Percentiles rank a stretch among this genome's conserved stretches.
These are phyloP conservation scores for Penicillium turbatum DNA, from an alignment of 495 filamentous ascomycete species.

Conservation along the genomic window DNA sequence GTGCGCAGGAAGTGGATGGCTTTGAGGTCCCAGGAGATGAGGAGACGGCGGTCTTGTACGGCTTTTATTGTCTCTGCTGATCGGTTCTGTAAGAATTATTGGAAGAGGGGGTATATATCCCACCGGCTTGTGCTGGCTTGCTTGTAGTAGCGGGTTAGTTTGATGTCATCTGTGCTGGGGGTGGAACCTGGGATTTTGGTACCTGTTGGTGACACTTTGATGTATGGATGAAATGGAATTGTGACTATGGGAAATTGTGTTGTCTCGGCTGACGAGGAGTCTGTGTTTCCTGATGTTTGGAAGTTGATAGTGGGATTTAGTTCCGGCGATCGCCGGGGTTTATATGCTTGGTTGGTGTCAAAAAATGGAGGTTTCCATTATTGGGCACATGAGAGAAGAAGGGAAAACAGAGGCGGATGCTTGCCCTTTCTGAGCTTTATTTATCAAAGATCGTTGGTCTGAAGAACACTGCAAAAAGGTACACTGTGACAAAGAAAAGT, in stretches of 20 bases:
- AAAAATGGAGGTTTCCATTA: neutral
- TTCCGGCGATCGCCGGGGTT: neutral
- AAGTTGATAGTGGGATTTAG: too few species aligned
- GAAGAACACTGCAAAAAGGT: neutral
- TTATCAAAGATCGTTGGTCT: neutral
- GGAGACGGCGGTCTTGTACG: neutral
- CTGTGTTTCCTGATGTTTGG: too few species aligned
- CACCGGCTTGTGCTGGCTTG: slow-evolving; percentile 2
- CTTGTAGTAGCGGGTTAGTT: neutral
- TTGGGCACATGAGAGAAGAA: neutral
- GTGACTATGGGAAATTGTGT: neutral
- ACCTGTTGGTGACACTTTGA: neutral
- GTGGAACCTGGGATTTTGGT: neutral
- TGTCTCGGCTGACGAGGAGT: neutral
- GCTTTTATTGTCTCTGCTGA: neutral
- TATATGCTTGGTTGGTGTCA: neutral
- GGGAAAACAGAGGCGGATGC: neutral
- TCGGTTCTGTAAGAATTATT: neutral
- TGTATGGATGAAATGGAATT: neutral
- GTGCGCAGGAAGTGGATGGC: neutral
- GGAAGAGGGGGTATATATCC: neutral
- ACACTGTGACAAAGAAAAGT: neutral
- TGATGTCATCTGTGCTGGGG: neutral
- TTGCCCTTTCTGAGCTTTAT: neutral
- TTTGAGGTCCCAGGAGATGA: slow-evolving; percentile 6